Conservation (phyloP, 179 eudicot genomes). For the Beta corolliflora region DNA sequence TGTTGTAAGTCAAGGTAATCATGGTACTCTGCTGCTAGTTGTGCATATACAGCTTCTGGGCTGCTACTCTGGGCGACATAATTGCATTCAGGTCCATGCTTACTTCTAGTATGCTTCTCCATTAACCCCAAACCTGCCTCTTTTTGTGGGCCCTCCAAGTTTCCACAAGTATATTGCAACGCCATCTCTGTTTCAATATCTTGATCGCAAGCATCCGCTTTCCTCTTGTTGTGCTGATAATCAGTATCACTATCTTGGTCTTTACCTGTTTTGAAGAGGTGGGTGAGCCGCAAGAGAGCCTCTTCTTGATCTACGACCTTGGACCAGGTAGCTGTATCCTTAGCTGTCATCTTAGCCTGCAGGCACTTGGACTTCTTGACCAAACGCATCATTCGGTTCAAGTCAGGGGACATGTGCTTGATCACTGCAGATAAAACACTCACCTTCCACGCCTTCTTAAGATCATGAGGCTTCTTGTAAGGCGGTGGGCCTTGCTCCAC, state of each 20-base stretch:
- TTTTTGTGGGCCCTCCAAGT: slow-evolving; percentile 24
- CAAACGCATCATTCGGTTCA: slow-evolving; percentile 40
- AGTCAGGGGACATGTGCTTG: slow-evolving; percentile 51
- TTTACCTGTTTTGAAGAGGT: slow-evolving; percentile 34
- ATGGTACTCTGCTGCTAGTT: slow-evolving; percentile 8
- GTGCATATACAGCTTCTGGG: slow-evolving; percentile 2
- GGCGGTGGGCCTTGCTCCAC: slow-evolving; percentile 58
- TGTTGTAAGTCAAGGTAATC: background rate
- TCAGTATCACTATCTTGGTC: background rate
- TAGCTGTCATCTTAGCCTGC: slow-evolving; percentile 64
- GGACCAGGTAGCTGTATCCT: slow-evolving; percentile 55
- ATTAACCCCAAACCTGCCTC: slow-evolving; percentile 25
- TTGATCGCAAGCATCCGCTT: slow-evolving; percentile 6
- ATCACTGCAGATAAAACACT: slow-evolving; percentile 51
- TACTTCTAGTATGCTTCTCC: slow-evolving; percentile 28
- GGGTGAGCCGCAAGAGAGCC: slow-evolving; percentile 33
- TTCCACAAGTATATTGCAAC: slow-evolving; percentile 15
- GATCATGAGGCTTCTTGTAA: slow-evolving; percentile 60
- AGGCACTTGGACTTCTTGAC: slow-evolving; percentile 55
- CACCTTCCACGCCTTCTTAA: slow-evolving; percentile 69
- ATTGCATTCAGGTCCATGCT: slow-evolving; percentile 25
- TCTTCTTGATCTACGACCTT: slow-evolving; percentile 61
- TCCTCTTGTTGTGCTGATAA: slow-evolving; percentile 24
- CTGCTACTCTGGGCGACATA: background rate
- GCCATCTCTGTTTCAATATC: slow-evolving; percentile 10